Base-by-base conservation (phyloP, 2,329 filamentous ascomycete species). In the Colletotrichum gloeosporioides region DNA sequence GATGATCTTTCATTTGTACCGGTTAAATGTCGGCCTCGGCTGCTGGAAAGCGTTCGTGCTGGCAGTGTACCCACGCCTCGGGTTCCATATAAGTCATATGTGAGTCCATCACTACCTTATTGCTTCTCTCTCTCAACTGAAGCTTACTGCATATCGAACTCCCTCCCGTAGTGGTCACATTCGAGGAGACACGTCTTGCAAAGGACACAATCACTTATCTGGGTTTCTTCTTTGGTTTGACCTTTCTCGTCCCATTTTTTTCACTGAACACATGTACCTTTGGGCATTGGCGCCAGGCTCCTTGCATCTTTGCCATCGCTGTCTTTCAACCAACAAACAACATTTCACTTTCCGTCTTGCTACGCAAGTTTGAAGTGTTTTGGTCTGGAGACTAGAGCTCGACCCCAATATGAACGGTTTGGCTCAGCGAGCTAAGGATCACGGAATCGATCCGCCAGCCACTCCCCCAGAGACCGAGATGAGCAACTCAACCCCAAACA, bases 401-500 rank as follows among this genome's bases (percentile, higher is more conserved):
- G n/a, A 22, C 18, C 12, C 53, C 15, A 65, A 12, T 57, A 75
- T 71, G 69, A 77, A 63, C 44, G 31, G 34, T 57, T n/a, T 59
- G n/a, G 27, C 22, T 15, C 31, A 18, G 16, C 39, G n/a, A 16
- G 36, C 49, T 53, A 39, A 79, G 72, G 36, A 79, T 82, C 79
- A 73, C 78, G 84, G 81, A 62, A 80, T 83, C 65, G 85, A 87
- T 70, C 79, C 82, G 16, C 67, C 34, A 12, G 55, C 66, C 25
- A 71, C 69, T 34, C 73, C 73, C 15, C 62, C 53, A 18, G 77
- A 77, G 62, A 65, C 65, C 36, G 75, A 72, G 62, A 84, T 81
- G 63, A 82, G 82, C 69, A 85, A 85, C 75, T 86, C 86, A 31
- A 90, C 89, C 22, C 88, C 89, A n/a, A 83, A 87, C 78, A 90